Evolutionary conservation across 2,329 filamentous ascomycete genomes (phyloP).

Genomic region (Fragosphaeria purpurea): DNA sequence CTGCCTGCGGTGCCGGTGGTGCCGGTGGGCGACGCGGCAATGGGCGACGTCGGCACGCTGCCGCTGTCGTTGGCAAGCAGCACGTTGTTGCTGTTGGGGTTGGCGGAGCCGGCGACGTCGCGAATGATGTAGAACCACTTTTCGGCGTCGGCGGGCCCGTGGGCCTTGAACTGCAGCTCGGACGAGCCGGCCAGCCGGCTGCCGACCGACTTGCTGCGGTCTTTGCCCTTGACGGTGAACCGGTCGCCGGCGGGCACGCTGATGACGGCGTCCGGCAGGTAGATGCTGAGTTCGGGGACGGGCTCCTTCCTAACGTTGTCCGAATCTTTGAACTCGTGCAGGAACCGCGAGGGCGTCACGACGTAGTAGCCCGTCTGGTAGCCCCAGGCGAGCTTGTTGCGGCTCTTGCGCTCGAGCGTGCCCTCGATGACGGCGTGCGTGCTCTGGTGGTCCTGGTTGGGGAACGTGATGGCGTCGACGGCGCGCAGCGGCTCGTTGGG

Average conservation of each 20-base stretch:
- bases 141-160: conserved; percentile 66
- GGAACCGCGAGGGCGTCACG: conserved; percentile 73
- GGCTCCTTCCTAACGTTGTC: conserved; percentile 64
- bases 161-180: conserved; percentile 81
- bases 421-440: conserved; percentile 82
- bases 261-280: conserved; percentile 80
- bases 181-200: conserved; percentile 71
- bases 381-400: conserved; percentile 68
- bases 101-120: conserved; percentile 44
- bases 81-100: conserved; percentile 24
- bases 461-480: conserved; percentile 66
- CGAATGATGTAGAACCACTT: conserved; percentile 75
- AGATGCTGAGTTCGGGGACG: conserved; percentile 77
- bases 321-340: conserved; percentile 94
- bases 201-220: conserved; percentile 69
- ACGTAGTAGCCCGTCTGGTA: conserved; percentile 82
- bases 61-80: conserved; percentile 23
- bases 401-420: conserved; percentile 79
- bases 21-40: conserved; percentile 16
- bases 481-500: conserved; percentile 63
- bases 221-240: conserved; percentile 94
- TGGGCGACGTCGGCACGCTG: conserved; percentile 23
- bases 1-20: neutral
- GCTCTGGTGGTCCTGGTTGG: conserved; percentile 75
- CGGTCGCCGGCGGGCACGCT: conserved; percentile 65